Percentiles rank a stretch among this genome's conserved stretches.
Evolutionary conservation across 2,329 filamentous ascomycete genomes (phyloP).

Genomic region (Aspergillus sp.): DNA sequence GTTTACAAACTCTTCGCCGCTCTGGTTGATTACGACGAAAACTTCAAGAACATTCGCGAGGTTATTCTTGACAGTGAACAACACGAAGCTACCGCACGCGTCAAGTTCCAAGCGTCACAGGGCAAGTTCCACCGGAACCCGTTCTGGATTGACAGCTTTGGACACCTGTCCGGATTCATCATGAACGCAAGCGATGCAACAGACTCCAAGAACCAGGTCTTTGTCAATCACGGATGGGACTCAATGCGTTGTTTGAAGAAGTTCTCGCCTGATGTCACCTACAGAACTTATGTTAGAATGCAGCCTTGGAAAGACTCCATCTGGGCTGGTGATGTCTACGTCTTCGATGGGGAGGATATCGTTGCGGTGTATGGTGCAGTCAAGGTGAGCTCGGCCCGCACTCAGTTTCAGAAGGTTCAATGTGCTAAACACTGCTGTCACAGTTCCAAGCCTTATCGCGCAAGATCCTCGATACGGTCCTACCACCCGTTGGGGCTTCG

Average conservation of each 20-base stretch:
- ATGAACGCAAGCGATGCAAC: constrained; percentile 62
- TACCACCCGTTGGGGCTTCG: constrained; percentile 37
- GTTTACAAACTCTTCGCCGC: constrained; percentile 73
- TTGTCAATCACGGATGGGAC: constrained; percentile 65
- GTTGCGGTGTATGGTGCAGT: constrained; percentile 55
- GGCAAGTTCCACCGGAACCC: constrained; percentile 61
- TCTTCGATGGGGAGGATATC: constrained; percentile 61
- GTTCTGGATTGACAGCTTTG: constrained; percentile 62
- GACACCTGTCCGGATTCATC: constrained; percentile 62
- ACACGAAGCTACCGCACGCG: constrained; percentile 57
- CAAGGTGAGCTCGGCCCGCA: constrained; percentile 34
- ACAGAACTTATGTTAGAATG: constrained; percentile 65
- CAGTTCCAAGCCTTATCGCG: constrained; percentile 47
- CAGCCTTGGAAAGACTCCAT: constrained; percentile 54
- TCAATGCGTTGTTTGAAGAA: constrained; percentile 60
- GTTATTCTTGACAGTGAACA: constrained; percentile 60
- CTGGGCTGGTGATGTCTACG: constrained; percentile 62
- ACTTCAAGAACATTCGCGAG: constrained; percentile 61
- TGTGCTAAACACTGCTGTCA: neutral
- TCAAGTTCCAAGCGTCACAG: constrained; percentile 58
- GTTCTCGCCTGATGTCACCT: constrained; percentile 55
- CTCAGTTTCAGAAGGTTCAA: constrained; percentile 9
- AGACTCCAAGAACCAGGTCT: constrained; percentile 62
- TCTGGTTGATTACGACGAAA: constrained; percentile 59
- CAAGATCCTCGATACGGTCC: constrained; percentile 44